Conservation (phyloP, 352 stramenopile species). For the Globisporangium apiculatum region DNA sequence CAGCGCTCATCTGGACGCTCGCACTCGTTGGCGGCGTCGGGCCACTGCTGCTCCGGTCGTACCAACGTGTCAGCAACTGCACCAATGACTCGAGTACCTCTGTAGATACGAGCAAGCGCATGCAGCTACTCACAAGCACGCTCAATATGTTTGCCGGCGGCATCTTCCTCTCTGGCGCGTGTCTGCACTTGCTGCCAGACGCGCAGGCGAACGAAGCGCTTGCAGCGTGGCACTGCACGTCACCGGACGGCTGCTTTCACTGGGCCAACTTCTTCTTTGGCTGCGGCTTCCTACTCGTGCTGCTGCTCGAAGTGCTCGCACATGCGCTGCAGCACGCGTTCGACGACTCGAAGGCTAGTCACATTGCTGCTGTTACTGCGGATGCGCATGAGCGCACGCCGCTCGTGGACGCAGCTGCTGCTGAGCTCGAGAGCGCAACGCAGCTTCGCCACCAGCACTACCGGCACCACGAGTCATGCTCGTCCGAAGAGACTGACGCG, state of each 20-base stretch:
- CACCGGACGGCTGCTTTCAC: conserved; percentile 46
- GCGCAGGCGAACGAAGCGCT: conserved; percentile 62
- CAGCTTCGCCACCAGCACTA: conserved; percentile 14
- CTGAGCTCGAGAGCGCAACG: not conserved
- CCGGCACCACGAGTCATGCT: conserved; percentile 19
- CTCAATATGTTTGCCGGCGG: conserved; percentile 80
- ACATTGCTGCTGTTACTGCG: no score
- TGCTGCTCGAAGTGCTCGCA: conserved; percentile 67
- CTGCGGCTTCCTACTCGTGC: conserved; percentile 62
- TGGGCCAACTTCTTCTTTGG: conserved; percentile 81
- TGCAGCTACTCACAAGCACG: conserved; percentile 20
- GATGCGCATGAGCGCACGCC: conserved; percentile 17
- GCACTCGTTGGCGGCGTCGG: conserved; percentile 45
- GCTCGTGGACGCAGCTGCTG: conserved; percentile 16
- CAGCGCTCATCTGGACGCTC: conserved; percentile 48
- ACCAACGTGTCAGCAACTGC: conserved; percentile 24
- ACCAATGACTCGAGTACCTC: conserved; percentile 8
- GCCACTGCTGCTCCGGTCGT: conserved; percentile 35
- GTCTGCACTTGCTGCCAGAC: conserved; percentile 75
- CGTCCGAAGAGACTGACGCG: conserved; percentile 10
- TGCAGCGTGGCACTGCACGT: conserved; percentile 27
- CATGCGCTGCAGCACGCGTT: conserved; percentile 48
- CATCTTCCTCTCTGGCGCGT: conserved; percentile 75
- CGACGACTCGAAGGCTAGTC: conserved; percentile 16
- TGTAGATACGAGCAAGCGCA: not conserved